Percentiles rank a stretch among this genome's conserved stretches.
phyloP scores from a whole-genome alignment of 495 filamentous ascomycete species.

The Aspergillus diversus region DNA sequence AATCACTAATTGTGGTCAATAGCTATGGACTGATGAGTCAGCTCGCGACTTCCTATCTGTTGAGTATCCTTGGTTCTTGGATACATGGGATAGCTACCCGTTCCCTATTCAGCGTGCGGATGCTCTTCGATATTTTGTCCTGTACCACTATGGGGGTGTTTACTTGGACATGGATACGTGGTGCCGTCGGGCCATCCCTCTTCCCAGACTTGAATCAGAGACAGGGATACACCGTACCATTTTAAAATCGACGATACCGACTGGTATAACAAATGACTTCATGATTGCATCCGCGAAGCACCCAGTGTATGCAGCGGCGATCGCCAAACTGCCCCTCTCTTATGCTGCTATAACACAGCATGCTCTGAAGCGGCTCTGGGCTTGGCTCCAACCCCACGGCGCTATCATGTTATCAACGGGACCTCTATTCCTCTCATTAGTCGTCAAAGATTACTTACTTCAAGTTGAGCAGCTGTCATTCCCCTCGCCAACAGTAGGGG shows the following conservation, averaged over 20 bases:
- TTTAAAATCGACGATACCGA: background rate
- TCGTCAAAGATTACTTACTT: background rate
- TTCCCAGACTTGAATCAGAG: background rate
- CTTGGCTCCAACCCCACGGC: background rate
- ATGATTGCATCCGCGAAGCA: background rate
- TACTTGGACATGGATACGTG: constrained; percentile 67
- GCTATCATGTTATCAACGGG: background rate
- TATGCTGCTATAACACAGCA: background rate
- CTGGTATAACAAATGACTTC: background rate
- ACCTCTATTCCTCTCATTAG: background rate
- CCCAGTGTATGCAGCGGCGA: background rate
- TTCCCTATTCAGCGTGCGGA: constrained; percentile 72
- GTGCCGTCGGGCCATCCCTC: constrained; percentile 1
- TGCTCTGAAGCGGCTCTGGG: background rate
- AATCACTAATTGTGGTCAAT: background rate
- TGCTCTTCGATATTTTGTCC: constrained; percentile 69
- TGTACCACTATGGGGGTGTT: constrained; percentile 68
- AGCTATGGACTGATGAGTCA: constrained; percentile 69
- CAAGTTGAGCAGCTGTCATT: background rate
- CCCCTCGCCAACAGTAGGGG: background rate
- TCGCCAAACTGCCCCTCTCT: background rate
- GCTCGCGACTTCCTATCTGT: constrained; percentile 60
- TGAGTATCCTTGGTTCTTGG: constrained; percentile 69
- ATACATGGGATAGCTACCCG: constrained; percentile 65
- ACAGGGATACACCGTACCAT: background rate